Percentiles rank a stretch among this genome's conserved stretches.
Conservation (phyloP, 2,329 filamentous ascomycete genomes). For the Phaeomoniella chlamydospora region DNA sequence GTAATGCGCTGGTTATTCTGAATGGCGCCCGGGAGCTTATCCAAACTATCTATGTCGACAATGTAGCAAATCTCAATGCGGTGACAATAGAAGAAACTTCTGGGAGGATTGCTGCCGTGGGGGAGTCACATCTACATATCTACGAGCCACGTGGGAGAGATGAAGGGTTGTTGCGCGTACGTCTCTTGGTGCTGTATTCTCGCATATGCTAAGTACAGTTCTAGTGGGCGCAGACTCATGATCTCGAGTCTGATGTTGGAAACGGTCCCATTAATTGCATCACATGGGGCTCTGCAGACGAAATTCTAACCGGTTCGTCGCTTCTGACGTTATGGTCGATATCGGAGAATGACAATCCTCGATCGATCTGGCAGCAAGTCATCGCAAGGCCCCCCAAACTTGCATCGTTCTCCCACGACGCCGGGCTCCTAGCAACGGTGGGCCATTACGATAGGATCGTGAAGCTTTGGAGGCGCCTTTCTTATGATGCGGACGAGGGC, state of each 20-base stretch:
- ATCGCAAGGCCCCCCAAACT: slow-evolving; percentile 61
- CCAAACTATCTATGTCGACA: slow-evolving; percentile 83
- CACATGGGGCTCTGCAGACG: slow-evolving; percentile 78
- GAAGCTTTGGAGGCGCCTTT: slow-evolving; percentile 83
- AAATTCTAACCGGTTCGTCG: slow-evolving; percentile 64
- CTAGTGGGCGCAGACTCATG: slow-evolving; percentile 25
- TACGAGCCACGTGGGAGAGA: slow-evolving; percentile 62
- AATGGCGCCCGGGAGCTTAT: slow-evolving; percentile 58
- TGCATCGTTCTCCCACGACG: slow-evolving; percentile 73
- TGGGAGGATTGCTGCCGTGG: slow-evolving; percentile 73
- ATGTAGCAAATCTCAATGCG: slow-evolving; percentile 52
- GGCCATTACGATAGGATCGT: slow-evolving; percentile 67
- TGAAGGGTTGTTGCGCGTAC: slow-evolving; percentile 47
- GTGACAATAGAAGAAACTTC: slow-evolving; percentile 68
- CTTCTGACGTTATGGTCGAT: slow-evolving; percentile 54
- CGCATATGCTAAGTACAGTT: slow-evolving; percentile 3
- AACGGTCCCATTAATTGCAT: slow-evolving; percentile 38
- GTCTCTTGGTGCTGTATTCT: neutral
- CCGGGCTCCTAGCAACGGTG: slow-evolving; percentile 69
- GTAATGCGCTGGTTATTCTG: slow-evolving; percentile 74
- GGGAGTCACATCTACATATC: slow-evolving; percentile 51
- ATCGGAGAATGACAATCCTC: slow-evolving; percentile 24
- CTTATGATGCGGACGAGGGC: slow-evolving; percentile 69
- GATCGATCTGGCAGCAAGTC: slow-evolving; percentile 55
- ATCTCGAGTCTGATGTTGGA: slow-evolving; percentile 19